These are phyloP conservation scores for Solanum piurae DNA, from an alignment of 257 asterid species.

Conservation along the genomic window DNA sequence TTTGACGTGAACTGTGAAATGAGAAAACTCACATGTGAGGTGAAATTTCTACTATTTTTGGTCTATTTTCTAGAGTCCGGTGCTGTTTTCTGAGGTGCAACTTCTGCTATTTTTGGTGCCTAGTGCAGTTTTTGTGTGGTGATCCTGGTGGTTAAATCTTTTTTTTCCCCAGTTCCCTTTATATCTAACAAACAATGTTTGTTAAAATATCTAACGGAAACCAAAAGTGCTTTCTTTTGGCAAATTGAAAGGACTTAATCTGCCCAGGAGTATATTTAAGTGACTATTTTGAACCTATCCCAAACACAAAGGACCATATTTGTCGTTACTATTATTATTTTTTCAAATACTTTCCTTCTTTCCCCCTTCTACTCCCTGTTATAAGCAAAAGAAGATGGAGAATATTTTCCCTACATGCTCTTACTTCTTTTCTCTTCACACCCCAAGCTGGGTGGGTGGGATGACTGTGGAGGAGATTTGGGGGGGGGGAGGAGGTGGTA, in stretches of 20 bases:
- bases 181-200: neutral
- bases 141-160: neutral
- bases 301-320: neutral
- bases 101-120: neutral
- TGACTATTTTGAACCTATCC: neutral
- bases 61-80: neutral
- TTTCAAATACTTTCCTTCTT: neutral
- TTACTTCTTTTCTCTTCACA: neutral
- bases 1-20: neutral
- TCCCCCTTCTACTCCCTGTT: neutral
- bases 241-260: neutral
- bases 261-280: neutral
- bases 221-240: neutral
- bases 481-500: neutral
- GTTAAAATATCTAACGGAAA: neutral
- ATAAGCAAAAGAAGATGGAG: neutral
- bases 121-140: neutral
- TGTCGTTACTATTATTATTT: neutral
- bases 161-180: neutral
- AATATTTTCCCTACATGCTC: neutral
- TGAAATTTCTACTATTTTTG: neutral
- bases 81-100: neutral
- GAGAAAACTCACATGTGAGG: neutral
- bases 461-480: neutral
- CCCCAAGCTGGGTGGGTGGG: neutral